Evolutionary conservation across 2,329 filamentous ascomycete species (phyloP).

Genomic region (Phoma sp.): DNA sequence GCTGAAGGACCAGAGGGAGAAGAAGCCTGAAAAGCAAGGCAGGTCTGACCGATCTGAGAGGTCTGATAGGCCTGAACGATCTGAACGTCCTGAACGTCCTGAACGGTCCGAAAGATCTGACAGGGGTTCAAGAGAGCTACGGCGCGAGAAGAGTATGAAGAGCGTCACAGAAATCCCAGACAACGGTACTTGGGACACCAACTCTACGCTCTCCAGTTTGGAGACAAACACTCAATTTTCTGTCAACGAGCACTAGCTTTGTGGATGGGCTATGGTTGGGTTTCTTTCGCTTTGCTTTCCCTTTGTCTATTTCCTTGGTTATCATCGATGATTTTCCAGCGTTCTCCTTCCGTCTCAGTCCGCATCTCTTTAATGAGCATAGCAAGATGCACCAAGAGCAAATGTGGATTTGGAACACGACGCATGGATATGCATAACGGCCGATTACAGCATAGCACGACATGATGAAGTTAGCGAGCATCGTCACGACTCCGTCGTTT

Average conservation of each 20-base stretch:
- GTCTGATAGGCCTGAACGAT: constrained; percentile 20
- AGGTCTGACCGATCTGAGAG: constrained; percentile 17
- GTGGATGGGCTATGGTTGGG: too few relatives aligned
- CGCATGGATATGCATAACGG: constrained; percentile 15
- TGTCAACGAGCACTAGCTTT: constrained; percentile 8
- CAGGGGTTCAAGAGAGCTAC: constrained; percentile 19
- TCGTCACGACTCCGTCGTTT: constrained; percentile 2
- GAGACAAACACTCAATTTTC: constrained; percentile 27
- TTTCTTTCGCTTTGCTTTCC: neutral
- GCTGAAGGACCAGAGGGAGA: constrained; percentile 14
- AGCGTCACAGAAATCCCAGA: constrained; percentile 24
- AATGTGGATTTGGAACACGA: constrained; percentile 13
- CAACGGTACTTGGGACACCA: constrained; percentile 38
- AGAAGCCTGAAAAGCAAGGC: constrained; percentile 16
- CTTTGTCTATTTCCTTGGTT: neutral
- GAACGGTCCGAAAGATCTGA: constrained; percentile 20
- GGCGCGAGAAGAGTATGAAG: constrained; percentile 22
- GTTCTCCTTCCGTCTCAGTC: neutral
- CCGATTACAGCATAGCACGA: constrained; percentile 15
- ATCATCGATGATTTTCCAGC: neutral
- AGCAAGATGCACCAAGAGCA: constrained; percentile 8
- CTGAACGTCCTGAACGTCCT: constrained; percentile 17
- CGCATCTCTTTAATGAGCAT: constrained; percentile 12
- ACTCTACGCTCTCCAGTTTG: constrained; percentile 25
- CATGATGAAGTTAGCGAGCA: constrained; percentile 18